Base-by-base conservation (phyloP, 73 alveolate species). In the Urostyla sp. region DNA sequence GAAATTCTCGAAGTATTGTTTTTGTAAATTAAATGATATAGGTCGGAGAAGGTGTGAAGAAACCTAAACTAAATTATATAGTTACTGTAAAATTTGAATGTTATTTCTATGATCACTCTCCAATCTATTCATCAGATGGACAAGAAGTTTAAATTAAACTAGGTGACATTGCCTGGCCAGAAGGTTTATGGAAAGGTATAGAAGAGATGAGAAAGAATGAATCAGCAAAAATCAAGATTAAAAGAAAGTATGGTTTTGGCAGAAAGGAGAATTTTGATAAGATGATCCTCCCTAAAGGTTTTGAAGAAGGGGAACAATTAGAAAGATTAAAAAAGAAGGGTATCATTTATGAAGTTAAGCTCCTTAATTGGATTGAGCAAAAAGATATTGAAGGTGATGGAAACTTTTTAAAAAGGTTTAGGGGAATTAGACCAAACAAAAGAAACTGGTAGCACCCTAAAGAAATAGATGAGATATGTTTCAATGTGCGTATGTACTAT, bases 121-220 rank as follows among this genome's bases (percentile, higher is more conserved):
- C 6, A 13, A 44, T 75, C 30, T 83, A 84, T 31, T 11, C 67
- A 0, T 61, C 75, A n/a, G 48, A 31, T 30, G 85, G 69, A 0
- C 45, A 63, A 46, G 58, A 49, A 10, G 54, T 76, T 2, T 46
- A 76, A 44, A 46, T 85, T 43, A 16, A 36, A 1, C 31, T 85
- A 10, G 80, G 85, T 16, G 88, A 76, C 60, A 57, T 58, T 5
- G 10, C 80, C 11, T 76, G 87, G 88, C 89, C 89, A 26, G 87
- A 85, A 31, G 88, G 93, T 15, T 75, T 85, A 28, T 46, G 82
- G 72, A 74, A 54, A 52, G 88, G 67, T 13, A 21, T 85, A 0
- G 67, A 81, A 57, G 61, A 61, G 37, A 85, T 85, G 93, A 73
- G 93, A 37, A 27, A 75, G 26, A 75, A 76, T 0, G 93, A 85